Conservation (phyloP, 2,329 filamentous ascomycete species). For the Xylariaceae sp. region DNA sequence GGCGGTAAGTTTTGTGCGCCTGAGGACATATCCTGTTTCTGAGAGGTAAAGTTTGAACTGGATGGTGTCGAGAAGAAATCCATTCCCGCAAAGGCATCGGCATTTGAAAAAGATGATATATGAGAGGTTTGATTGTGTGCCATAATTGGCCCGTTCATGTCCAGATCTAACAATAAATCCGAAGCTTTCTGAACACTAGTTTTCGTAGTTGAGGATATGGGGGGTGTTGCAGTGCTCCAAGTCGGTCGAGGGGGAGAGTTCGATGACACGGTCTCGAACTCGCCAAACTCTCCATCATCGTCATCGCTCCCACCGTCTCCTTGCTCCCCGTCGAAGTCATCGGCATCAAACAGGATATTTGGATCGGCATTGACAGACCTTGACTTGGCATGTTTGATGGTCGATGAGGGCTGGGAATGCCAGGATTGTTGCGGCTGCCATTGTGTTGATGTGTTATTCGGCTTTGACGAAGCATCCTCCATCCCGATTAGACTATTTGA, state of each 20-base stretch:
- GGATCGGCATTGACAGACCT: slow-evolving; percentile 33
- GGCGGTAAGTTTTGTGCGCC: slow-evolving; percentile 46
- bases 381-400: slow-evolving; percentile 12
- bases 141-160: slow-evolving; percentile 28
- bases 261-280: slow-evolving; percentile 50
- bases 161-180: slow-evolving; percentile 34
- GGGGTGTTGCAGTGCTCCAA: slow-evolving; percentile 38
- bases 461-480: slow-evolving; percentile 8
- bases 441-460: slow-evolving; percentile 10
- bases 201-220: slow-evolving; percentile 30
- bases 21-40: slow-evolving; percentile 31
- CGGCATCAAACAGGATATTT: slow-evolving; percentile 64
- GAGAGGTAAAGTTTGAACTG: slow-evolving; percentile 37
- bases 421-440: slow-evolving; percentile 4
- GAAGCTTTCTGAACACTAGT: slow-evolving; percentile 26
- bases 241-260: slow-evolving; percentile 19
- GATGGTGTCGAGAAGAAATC: no score
- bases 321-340: slow-evolving; percentile 47
- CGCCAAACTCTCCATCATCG: slow-evolving; percentile 57
- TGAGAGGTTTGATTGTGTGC: slow-evolving; percentile 46
- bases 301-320: slow-evolving; percentile 39
- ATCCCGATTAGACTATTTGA: slow-evolving; percentile 48
- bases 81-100: no score
- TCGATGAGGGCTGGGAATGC: slow-evolving; percentile 6
- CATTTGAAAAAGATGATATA: slow-evolving; percentile 50